Evolutionary conservation across 1,139 yeast genomes (phyloP).

Genomic region (Yamadazyma aaseri): DNA sequence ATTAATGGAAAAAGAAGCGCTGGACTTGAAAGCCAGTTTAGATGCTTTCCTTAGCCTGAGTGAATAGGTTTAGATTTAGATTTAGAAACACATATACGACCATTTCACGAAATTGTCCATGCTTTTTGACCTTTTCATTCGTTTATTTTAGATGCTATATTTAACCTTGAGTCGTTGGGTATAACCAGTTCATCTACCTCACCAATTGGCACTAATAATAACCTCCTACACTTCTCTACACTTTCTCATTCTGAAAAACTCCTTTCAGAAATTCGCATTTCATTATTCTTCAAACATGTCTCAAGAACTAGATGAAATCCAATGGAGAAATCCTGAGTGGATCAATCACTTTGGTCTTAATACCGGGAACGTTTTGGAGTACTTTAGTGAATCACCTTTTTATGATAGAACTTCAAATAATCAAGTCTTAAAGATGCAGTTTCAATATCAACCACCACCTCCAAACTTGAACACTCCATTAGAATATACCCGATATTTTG

Average conservation of each 20-base stretch:
- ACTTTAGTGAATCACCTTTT: slow-evolving; percentile 91
- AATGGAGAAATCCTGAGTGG: slow-evolving; percentile 98
- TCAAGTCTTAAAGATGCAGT: slow-evolving; percentile 93
- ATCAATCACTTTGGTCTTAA: slow-evolving; percentile 83
- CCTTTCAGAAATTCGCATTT: background rate
- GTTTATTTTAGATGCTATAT: too few species aligned
- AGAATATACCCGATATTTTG: slow-evolving; percentile 41
- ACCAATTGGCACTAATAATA: too few species aligned
- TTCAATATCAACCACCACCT: slow-evolving; percentile 72
- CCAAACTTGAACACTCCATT: slow-evolving; percentile 26
- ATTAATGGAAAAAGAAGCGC: slow-evolving; percentile 67
- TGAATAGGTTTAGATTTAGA: too few species aligned
- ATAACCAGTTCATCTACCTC: background rate
- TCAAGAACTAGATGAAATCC: slow-evolving; percentile 72
- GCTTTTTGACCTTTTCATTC: too few species aligned
- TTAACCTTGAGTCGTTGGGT: too few species aligned
- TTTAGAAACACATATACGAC: too few species aligned
- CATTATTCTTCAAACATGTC: slow-evolving; percentile 3
- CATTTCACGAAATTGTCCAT: too few species aligned
- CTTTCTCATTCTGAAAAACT: too few species aligned
- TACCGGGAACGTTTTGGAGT: slow-evolving; percentile 87
- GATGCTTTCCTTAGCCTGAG: too few species aligned
- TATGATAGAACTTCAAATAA: slow-evolving; percentile 92
- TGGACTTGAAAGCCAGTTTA: slow-evolving; percentile 41
- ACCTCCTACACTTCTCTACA: too few species aligned